These are phyloP conservation scores for Chrysanthemum lavandulifolium DNA, from an alignment of 129 eudicot species.

Conservation along the genomic window DNA sequence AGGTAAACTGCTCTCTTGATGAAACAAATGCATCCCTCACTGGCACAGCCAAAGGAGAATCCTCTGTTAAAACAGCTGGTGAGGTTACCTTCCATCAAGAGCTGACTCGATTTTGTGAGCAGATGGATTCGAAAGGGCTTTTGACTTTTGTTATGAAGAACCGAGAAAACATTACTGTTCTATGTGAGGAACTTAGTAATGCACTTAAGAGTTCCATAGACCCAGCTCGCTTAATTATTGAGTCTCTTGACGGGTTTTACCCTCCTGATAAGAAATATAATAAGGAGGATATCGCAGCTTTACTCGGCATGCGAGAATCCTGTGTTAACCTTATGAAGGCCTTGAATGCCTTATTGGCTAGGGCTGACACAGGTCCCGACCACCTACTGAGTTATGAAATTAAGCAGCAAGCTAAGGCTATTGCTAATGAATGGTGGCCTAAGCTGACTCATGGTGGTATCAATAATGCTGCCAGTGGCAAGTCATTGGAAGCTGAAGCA, in stretches of 20 bases:
- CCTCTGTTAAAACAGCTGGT: slow-evolving; percentile 38
- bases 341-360: slow-evolving; percentile 53
- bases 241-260: slow-evolving; percentile 46
- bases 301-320: slow-evolving; percentile 43
- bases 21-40: slow-evolving; percentile 20
- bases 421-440: slow-evolving; percentile 57
- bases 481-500: slow-evolving; percentile 63
- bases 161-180: slow-evolving; percentile 21
- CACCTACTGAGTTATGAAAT: slow-evolving; percentile 44
- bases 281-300: slow-evolving; percentile 34
- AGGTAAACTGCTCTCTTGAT: slow-evolving; percentile 51
- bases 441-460: slow-evolving; percentile 41
- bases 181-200: slow-evolving; percentile 41
- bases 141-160: slow-evolving; percentile 43
- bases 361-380: slow-evolving; percentile 41
- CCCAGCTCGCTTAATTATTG: slow-evolving; percentile 52
- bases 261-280: slow-evolving; percentile 30
- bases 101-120: slow-evolving; percentile 55
- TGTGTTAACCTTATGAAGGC: slow-evolving; percentile 48
- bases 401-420: slow-evolving; percentile 58
- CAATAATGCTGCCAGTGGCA: slow-evolving; percentile 44
- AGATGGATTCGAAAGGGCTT: slow-evolving; percentile 64
- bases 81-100: slow-evolving; percentile 45
- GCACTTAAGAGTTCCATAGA: slow-evolving; percentile 47
- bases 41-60: slow-evolving; percentile 12